These are phyloP conservation scores for Penicillium samsonianum DNA, from an alignment of 495 filamentous ascomycete genomes.

Conservation along the genomic window DNA sequence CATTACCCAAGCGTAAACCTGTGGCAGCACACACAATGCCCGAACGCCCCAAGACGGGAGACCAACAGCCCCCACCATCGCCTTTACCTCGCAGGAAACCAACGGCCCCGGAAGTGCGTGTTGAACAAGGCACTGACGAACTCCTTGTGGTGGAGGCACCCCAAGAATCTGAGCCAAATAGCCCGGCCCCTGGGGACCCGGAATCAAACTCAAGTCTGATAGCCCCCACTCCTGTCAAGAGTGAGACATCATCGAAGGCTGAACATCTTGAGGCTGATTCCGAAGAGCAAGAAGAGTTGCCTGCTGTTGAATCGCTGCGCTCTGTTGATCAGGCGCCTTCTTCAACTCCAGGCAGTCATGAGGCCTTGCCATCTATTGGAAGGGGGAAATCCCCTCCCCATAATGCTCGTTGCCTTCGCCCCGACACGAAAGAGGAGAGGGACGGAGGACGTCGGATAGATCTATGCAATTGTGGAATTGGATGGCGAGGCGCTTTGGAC, in stretches of 20 bases:
- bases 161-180: constrained; percentile 52
- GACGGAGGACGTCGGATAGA: neutral
- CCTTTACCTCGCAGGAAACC: constrained; percentile 43
- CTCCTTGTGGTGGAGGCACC: constrained; percentile 55
- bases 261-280: neutral
- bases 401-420: neutral
- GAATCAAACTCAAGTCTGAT: constrained; percentile 17
- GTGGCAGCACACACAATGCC: constrained; percentile 47
- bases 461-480: neutral
- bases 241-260: constrained; percentile 14
- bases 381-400: constrained; percentile 8
- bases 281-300: constrained; percentile 8
- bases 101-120: constrained; percentile 25
- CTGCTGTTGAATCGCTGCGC: constrained; percentile 7
- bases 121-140: constrained; percentile 33
- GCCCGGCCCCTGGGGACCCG: constrained; percentile 40
- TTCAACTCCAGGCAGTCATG: constrained; percentile 9
- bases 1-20: constrained; percentile 62
- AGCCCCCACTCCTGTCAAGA: constrained; percentile 8
- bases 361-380: constrained; percentile 4
- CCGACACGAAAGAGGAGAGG: neutral
- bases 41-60: constrained; percentile 25
- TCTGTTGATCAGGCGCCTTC: constrained; percentile 16
- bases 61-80: constrained; percentile 29
- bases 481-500: neutral